Evolutionary conservation across 176 grass and related monocot species (phyloP).

Genomic region (Melocanna baccifera): DNA sequence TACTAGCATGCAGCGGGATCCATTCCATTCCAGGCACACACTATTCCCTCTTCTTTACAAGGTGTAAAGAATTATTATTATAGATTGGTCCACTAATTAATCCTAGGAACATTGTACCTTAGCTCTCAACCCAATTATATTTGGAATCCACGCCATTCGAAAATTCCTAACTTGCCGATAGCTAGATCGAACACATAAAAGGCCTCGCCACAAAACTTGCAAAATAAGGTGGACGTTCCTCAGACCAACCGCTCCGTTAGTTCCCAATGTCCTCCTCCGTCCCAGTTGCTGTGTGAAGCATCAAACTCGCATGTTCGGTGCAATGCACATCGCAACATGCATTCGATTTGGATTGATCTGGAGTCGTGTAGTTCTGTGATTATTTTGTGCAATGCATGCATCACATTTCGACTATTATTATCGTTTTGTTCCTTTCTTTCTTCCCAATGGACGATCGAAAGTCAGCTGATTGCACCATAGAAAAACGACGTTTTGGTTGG

Average conservation of each 20-base stretch:
- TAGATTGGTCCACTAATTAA: background rate
- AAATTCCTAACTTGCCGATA: background rate
- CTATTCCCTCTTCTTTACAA: background rate
- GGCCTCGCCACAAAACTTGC: background rate
- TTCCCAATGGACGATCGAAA: background rate
- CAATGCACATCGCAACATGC: background rate
- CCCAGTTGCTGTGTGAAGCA: background rate
- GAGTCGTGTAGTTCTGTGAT: too few relatives aligned
- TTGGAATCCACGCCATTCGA: background rate
- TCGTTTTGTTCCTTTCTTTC: background rate
- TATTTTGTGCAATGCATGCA: too few relatives aligned
- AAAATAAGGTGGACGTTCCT: background rate
- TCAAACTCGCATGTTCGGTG: background rate
- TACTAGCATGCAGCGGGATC: background rate
- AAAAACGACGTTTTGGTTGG: background rate
- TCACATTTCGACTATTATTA: background rate
- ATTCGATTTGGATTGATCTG: too few relatives aligned
- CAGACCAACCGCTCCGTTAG: too few relatives aligned
- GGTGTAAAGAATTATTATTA: background rate
- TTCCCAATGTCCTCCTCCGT: too few relatives aligned
- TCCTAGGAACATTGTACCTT: background rate
- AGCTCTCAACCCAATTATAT: background rate
- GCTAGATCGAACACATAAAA: background rate
- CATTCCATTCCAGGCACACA: background rate
- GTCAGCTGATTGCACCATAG: background rate